phyloP scores from a whole-genome alignment of 768 basidiomycete species.

The Cubamyces lactineus region DNA sequence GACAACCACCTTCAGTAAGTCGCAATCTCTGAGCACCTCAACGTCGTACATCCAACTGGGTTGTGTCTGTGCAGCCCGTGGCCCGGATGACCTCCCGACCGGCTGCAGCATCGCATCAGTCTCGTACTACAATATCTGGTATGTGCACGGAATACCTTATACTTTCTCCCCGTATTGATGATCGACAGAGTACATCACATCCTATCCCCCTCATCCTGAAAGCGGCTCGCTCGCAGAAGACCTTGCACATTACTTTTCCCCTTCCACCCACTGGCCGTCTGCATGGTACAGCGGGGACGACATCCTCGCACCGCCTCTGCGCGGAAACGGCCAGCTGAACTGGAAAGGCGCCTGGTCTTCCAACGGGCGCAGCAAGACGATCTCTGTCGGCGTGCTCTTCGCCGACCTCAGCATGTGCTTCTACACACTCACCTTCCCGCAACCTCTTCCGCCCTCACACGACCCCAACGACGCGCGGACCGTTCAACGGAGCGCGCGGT shows the following conservation, averaged over 20 bases:
- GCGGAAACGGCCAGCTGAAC: constrained; percentile 15
- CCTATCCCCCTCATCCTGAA: constrained; percentile 39
- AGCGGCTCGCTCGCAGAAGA: constrained; percentile 46
- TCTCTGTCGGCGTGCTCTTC: constrained; percentile 46
- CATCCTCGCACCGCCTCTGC: constrained; percentile 40
- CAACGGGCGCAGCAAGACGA: constrained; percentile 35
- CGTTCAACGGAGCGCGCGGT: constrained; percentile 42
- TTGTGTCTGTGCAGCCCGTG: constrained; percentile 3
- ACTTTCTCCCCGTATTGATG: not conserved
- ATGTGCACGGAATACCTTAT: no score
- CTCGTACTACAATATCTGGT: not conserved
- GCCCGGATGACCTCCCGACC: not conserved
- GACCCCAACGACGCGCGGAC: constrained; percentile 37
- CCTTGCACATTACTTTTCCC: constrained; percentile 49
- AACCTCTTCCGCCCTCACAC: constrained; percentile 24
- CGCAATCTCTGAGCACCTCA: not conserved
- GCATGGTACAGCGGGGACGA: constrained; percentile 44
- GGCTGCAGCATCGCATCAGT: not conserved
- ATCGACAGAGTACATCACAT: constrained; percentile 23
- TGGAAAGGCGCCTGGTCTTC: constrained; percentile 35
- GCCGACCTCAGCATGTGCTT: constrained; percentile 54
- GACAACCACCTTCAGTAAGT: constrained; percentile 14
- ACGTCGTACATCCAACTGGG: not conserved
- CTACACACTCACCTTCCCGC: constrained; percentile 46
- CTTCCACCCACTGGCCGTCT: constrained; percentile 43